Evolutionary conservation across 2,329 filamentous ascomycete species (phyloP), one percentile per base, ranked within the genome.

Genomic region (Fusarium kyushuense): DNA sequence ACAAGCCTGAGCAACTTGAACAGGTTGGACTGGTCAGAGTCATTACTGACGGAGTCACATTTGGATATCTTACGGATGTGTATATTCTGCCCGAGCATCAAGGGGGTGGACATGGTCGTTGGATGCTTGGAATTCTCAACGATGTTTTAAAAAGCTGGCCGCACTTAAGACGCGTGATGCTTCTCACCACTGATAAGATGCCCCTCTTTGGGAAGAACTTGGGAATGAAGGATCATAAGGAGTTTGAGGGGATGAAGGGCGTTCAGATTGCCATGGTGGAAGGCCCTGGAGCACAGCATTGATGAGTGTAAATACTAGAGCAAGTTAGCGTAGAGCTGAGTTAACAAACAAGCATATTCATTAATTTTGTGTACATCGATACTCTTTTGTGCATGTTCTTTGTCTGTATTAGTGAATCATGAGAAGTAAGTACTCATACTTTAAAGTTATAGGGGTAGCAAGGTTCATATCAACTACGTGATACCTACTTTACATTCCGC

Each of bases 21-120:
- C 48, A 52, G 10, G 33, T 52, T 40, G 48, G 48, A 5, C 10
- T 52, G 19, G 48, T 52, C 4, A 52, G 48, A 30, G 27, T 52
- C 10, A 52, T 52, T 9, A 52, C 48, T 21, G 48, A 52, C 5
- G 48, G 48, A 2, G 48, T 52, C 3, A 52, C 48, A 6, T 52
- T 52, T 52, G 48, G 48, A 4, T 52, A 52, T 5, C 27, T 52
- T 2, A 52, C 48, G 2, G 48, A 52, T 30, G 48, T 52, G 2
- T 52, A 52, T 4, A 32, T 52, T 14, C 6, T 52, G 5, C 16
- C 23, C 6, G 48, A 41, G 4, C 36, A 52, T 32, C 48, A 52
- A 25, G 35, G 35, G 8, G 33, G 36, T 25, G 48, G 48, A 13
- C 48, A 14, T 11, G 27, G 48, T 4, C 48, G 48, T 4, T 52